Percentiles rank a stretch among this genome's conserved stretches.
Conservation (phyloP, 768 basidiomycete genomes). For the Scleroderma citrinum region DNA sequence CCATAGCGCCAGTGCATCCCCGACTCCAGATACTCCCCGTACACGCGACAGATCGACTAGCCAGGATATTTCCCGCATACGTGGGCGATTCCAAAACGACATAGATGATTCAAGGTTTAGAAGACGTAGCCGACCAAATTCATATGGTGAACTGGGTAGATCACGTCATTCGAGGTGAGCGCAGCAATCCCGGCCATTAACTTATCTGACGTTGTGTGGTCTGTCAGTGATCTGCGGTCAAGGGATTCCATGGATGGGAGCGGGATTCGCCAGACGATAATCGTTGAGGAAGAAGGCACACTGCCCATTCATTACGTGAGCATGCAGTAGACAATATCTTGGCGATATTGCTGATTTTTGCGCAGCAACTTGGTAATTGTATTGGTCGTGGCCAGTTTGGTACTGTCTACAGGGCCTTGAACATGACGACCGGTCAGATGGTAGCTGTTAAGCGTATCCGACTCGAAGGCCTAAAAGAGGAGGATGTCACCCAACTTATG, state of each 20-base stretch:
- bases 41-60: slow-evolving; percentile 30
- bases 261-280: slow-evolving; percentile 58
- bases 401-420: slow-evolving; percentile 89
- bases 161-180: slow-evolving; percentile 61
- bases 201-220: slow-evolving; percentile 44
- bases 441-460: slow-evolving; percentile 98
- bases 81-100: slow-evolving; percentile 69
- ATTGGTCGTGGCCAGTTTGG: slow-evolving; percentile 98
- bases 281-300: slow-evolving; percentile 79
- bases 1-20: slow-evolving; percentile 27
- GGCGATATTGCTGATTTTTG: slow-evolving; percentile 7
- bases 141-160: slow-evolving; percentile 62
- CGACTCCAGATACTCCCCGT: slow-evolving; percentile 34
- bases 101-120: slow-evolving; percentile 51
- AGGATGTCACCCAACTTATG: slow-evolving; percentile 88
- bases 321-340: slow-evolving; percentile 12
- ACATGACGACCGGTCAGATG: slow-evolving; percentile 91
- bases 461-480: slow-evolving; percentile 84
- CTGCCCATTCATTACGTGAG: slow-evolving; percentile 77
- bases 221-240: slow-evolving; percentile 60
- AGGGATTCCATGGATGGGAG: slow-evolving; percentile 62
- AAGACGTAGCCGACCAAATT: slow-evolving; percentile 54
- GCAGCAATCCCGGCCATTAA: slow-evolving; percentile 55
- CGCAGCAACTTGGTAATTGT: slow-evolving; percentile 94
- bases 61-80: slow-evolving; percentile 35